These are phyloP conservation scores for Rhizopogon vinicolor DNA, from an alignment of 768 basidiomycete genomes.

Conservation along the genomic window DNA sequence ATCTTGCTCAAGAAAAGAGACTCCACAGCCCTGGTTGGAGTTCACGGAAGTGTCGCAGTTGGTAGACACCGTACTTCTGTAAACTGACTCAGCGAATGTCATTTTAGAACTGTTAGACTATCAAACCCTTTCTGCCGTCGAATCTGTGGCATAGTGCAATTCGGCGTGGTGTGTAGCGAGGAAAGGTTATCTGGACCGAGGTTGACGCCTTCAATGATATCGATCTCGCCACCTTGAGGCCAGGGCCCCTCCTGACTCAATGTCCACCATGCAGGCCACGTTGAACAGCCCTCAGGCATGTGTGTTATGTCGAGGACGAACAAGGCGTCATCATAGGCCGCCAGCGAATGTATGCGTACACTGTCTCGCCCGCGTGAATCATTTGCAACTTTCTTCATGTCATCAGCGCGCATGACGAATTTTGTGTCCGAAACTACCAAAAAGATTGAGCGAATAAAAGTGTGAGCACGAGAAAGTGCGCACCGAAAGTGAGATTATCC, in stretches of 20 bases:
- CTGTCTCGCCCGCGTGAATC: constrained; percentile 49
- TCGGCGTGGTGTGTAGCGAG: constrained; percentile 49
- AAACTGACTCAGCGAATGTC: background rate
- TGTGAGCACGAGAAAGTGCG: constrained; percentile 2
- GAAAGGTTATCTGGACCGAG: constrained; percentile 38
- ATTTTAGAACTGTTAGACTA: background rate
- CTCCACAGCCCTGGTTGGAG: constrained; percentile 61
- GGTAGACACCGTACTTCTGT: constrained; percentile 35
- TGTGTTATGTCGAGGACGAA: constrained; percentile 49
- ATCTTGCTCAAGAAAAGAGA: constrained; percentile 29
- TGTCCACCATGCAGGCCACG: constrained; percentile 68
- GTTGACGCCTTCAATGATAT: constrained; percentile 62
- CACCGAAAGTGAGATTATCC: constrained; percentile 45
- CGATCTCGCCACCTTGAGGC: constrained; percentile 60
- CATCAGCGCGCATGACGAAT: constrained; percentile 59
- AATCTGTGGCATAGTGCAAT: constrained; percentile 39
- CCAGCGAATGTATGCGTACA: constrained; percentile 45
- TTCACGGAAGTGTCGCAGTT: constrained; percentile 48
- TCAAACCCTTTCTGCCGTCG: constrained; percentile 46
- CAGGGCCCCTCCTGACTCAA: constrained; percentile 46
- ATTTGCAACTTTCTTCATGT: constrained; percentile 28
- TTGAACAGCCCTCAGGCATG: constrained; percentile 56
- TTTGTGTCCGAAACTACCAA: constrained; percentile 13
- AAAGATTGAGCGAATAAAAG: background rate
- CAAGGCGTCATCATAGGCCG: constrained; percentile 41